Conservation (phyloP, 2,329 filamentous ascomycete genomes). For the Arachnopeziza araneosa region DNA sequence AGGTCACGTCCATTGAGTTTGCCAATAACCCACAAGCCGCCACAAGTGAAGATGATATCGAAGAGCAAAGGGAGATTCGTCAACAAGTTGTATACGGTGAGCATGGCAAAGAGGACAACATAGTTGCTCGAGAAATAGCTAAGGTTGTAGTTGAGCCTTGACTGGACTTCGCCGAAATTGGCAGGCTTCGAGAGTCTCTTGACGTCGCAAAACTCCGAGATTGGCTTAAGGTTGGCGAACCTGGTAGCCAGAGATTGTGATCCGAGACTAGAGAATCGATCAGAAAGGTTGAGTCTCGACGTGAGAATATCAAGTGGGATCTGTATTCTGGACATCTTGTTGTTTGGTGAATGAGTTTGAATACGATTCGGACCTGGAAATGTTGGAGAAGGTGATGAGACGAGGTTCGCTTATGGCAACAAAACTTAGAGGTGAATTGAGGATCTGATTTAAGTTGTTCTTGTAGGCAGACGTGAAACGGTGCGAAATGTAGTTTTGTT, state of each 20-base stretch:
- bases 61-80: slow-evolving; percentile 85
- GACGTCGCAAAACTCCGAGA: slow-evolving; percentile 92
- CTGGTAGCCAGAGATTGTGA: slow-evolving; percentile 72
- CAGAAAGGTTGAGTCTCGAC: slow-evolving; percentile 78
- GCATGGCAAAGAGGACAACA: slow-evolving; percentile 86
- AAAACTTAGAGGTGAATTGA: background rate
- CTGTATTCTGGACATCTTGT: slow-evolving; percentile 76
- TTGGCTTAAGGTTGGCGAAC: slow-evolving; percentile 86
- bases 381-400: background rate
- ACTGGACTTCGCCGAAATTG: slow-evolving; percentile 87
- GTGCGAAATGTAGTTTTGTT: too few relatives aligned
- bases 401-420: too few relatives aligned
- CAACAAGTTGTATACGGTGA: slow-evolving; percentile 90
- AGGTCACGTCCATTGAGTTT: slow-evolving; percentile 86
- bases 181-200: slow-evolving; percentile 92
- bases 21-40: slow-evolving; percentile 85
- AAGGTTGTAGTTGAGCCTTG: slow-evolving; percentile 93
- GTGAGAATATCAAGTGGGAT: slow-evolving; percentile 90
- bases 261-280: slow-evolving; percentile 79
- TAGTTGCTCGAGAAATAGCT: slow-evolving; percentile 99
- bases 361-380: background rate
- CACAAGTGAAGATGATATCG: slow-evolving; percentile 81
- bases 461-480: background rate
- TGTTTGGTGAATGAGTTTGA: background rate
- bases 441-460: background rate